Conservation (phyloP, 2,329 filamentous ascomycete genomes). For the Huntiella abstrusa region DNA sequence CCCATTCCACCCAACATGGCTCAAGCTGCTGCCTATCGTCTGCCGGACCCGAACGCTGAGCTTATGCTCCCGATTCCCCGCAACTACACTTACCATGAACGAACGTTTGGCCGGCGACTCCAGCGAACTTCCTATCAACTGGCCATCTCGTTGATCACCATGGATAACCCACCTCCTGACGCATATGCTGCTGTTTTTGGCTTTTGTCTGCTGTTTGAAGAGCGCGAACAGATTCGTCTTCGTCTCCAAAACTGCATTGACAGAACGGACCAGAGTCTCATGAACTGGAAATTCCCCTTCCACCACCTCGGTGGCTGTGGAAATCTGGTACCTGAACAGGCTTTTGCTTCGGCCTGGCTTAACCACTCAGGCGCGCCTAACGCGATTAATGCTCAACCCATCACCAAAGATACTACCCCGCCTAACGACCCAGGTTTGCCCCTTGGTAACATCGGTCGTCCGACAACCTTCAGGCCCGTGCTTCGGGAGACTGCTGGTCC, state of each 20-base stretch:
- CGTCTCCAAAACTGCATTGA: constrained; percentile 21
- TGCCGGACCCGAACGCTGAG: neutral
- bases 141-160: constrained; percentile 37
- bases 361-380: neutral
- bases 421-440: neutral
- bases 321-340: constrained; percentile 25
- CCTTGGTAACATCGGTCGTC: constrained; percentile 2
- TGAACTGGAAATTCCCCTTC: constrained; percentile 41
- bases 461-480: neutral
- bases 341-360: neutral
- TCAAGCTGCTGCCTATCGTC: neutral
- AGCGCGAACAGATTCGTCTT: constrained; percentile 26
- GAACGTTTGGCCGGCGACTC: constrained; percentile 50
- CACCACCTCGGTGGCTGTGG: constrained; percentile 49
- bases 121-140: constrained; percentile 47
- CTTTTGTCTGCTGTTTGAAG: constrained; percentile 46
- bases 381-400: neutral
- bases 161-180: constrained; percentile 27
- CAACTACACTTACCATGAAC: constrained; percentile 44
- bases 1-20: neutral
- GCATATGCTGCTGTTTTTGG: constrained; percentile 43
- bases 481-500: constrained; percentile 10
- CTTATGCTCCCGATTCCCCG: constrained; percentile 23
- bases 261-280: constrained; percentile 26
- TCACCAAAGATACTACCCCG: neutral